Percentiles rank a stretch among this genome's conserved stretches.
These are phyloP conservation scores for Cladorrhinum samala DNA, from an alignment of 495 filamentous ascomycete species.

Conservation along the genomic window DNA sequence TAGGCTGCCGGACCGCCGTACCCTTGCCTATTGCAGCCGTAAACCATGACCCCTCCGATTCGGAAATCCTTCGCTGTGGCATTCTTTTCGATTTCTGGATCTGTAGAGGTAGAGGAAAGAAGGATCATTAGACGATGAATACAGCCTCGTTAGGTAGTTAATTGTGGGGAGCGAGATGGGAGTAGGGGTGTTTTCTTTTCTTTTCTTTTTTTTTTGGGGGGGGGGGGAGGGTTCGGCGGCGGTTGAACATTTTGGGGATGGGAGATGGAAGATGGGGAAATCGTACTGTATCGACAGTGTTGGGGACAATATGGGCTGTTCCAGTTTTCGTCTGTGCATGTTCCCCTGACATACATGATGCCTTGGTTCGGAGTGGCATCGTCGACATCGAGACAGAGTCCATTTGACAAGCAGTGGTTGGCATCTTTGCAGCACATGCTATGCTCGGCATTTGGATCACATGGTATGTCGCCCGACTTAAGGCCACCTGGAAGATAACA, in stretches of 20 bases:
- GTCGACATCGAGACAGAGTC: conserved; percentile 3
- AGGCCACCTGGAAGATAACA: conserved; percentile 11
- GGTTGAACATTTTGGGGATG: background rate
- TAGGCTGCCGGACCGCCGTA: conserved; percentile 9
- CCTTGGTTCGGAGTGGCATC: background rate
- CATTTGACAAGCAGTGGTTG: conserved; percentile 6
- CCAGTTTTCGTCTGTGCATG: conserved; percentile 12
- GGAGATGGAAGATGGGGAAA: background rate
- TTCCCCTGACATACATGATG: conserved; percentile 8
- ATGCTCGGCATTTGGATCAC: conserved; percentile 10
- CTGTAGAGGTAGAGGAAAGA: too few species aligned
- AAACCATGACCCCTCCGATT: conserved; percentile 11
- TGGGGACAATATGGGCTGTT: conserved; percentile 4
- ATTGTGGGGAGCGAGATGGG: too few species aligned
- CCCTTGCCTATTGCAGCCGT: conserved; percentile 9
- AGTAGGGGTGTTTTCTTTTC: too few species aligned
- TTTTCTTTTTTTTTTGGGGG: background rate
- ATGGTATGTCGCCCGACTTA: conserved; percentile 2
- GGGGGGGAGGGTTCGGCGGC: background rate
- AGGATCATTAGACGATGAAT: too few species aligned
- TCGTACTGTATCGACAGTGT: conserved; percentile 7
- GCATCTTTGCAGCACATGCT: conserved; percentile 15
- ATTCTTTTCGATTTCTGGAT: conserved; percentile 5
- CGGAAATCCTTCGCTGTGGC: conserved; percentile 5
- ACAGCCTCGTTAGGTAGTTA: too few species aligned